Evolutionary conservation across 108 stramenopile genomes (phyloP), one percentile per base, ranked within the genome.

Genomic region (Fistulifera pelliculosa): DNA sequence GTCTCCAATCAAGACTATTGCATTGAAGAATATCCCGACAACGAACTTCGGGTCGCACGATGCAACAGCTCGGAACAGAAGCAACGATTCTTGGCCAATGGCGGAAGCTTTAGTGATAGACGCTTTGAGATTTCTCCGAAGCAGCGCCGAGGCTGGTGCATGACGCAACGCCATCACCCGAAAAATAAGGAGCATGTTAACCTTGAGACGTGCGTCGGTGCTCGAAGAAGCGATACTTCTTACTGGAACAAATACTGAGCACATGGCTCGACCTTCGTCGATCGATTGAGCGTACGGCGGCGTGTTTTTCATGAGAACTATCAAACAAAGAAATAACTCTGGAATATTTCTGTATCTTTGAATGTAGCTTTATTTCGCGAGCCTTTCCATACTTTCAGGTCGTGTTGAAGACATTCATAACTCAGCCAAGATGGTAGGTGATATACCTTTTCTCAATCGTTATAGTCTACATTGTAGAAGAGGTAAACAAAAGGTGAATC

Each of bases 141-240:
- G 5, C 12, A 25, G 17, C 39, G 40, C 39, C 49, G 18, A 39
- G 44, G 49, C 35, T 22, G 21, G 13, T 58, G 47, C 22, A 27
- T 66, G 22, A 53, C 65, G 1, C 58, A 66, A 24, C 49, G 27
- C 0, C 65, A 66, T 38, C 65, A 66, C 18, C 65, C 65, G 1
- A 51, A 52, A 38, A 15, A 26, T 1, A 25, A 18, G 16, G 65
- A 66, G 52, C 14, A n/a, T 23, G n/a, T 66, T 0, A 50, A 59
- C 51, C 17, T 66, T 53, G 42, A 53, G 38, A 25, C 42, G 3
- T 66, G 65, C 28, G 2, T 3, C 2, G 51, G 44, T 25, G 41
- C 65, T 5, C 24, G 58, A 1, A 16, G 50, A 2, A 49, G 50
- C 41, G 47, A 48, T 40, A 56, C 64, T 15, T 54, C 48, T 0